Base-by-base conservation (phyloP, 208 protist species). In the Vickermania spadyakhi region DNA sequence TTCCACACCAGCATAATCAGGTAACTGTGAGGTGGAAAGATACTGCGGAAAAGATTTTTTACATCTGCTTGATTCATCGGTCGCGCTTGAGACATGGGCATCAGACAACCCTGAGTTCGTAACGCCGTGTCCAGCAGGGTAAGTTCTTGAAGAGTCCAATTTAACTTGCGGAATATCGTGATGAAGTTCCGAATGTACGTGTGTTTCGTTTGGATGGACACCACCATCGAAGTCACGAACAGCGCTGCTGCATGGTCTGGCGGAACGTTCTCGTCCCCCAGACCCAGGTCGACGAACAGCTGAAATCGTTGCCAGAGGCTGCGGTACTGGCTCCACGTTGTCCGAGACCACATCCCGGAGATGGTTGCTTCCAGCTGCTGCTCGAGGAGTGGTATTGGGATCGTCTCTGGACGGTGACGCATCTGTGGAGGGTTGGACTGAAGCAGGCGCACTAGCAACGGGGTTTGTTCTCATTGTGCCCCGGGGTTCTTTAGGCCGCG, bases 371-470 rank as follows among this genome's bases (percentile, higher is more conserved):
- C n/a, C n/a, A n/a, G n/a, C n/a, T n/a, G n/a, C n/a, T n/a, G n/a
- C n/a, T n/a, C n/a, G n/a, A n/a, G n/a, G n/a, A n/a, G 36, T 45
- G 36, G 36, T 45, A 45, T n/a, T 18, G 36, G 36, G 36, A 45
- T 45, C 18, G 36, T 45, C 36, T 45, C 18, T 45, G 18, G 36
- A 45, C 36, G 36, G 18, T 18, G 36, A 45, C 36, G 36, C 36
- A 45, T 45, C 36, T 45, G 36, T 45, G 36, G 36, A n/a, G 36
- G 36, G 36, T 45, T 45, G 36, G 36, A 45, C 36, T 45, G 36
- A 45, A 45, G 36, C 36, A 45, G 36, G 36, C 36, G 36, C 36
- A 45, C 36, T 18, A 45, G 36, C 36, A 45, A 45, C 36, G 36
- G 36, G 36, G 36, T 7, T 45, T 45, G 36, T 45, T 45, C 36